phyloP scores from a whole-genome alignment of 106 monocot genomes.

The Amphibolis antarctica region DNA sequence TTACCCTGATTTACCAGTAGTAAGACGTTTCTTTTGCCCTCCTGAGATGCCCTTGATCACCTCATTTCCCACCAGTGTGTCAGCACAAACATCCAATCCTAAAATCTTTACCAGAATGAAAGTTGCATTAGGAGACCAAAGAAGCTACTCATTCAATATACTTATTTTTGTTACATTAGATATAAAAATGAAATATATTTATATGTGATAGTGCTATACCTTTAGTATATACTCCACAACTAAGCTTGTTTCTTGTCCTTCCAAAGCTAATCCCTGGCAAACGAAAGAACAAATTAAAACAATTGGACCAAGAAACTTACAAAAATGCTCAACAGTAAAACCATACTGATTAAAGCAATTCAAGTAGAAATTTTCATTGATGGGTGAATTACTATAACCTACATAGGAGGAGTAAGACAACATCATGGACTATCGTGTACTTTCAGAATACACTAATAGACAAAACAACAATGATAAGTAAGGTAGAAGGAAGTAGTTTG shows the following conservation, averaged over 20 bases:
- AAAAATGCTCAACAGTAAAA: background rate
- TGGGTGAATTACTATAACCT: no score
- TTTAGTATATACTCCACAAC: slow-evolving; percentile 96
- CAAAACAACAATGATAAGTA: no score
- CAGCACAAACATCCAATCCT: slow-evolving; percentile 91
- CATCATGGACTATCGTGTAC: no score
- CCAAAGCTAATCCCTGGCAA: slow-evolving; percentile 69
- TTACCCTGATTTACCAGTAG: slow-evolving; percentile 48
- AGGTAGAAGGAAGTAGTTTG: no score
- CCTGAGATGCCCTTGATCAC: slow-evolving; percentile 99
- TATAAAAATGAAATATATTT: background rate
- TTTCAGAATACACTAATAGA: no score
- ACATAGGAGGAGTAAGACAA: no score
- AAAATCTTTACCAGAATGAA: slow-evolving; percentile 83
- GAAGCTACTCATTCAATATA: background rate
- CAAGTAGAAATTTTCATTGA: no score
- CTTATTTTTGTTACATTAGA: no score
- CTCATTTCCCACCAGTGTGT: slow-evolving; percentile 92
- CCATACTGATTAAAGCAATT: background rate
- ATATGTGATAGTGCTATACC: slow-evolving; percentile 32
- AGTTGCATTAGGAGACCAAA: slow-evolving; percentile 33
- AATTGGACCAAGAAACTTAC: background rate
- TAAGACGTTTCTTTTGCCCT: slow-evolving; percentile 95
- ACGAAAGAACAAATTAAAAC: background rate
- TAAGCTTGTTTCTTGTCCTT: slow-evolving; percentile 71